phyloP scores from a whole-genome alignment of 768 basidiomycete species.

The Fomitopsis serialis region DNA sequence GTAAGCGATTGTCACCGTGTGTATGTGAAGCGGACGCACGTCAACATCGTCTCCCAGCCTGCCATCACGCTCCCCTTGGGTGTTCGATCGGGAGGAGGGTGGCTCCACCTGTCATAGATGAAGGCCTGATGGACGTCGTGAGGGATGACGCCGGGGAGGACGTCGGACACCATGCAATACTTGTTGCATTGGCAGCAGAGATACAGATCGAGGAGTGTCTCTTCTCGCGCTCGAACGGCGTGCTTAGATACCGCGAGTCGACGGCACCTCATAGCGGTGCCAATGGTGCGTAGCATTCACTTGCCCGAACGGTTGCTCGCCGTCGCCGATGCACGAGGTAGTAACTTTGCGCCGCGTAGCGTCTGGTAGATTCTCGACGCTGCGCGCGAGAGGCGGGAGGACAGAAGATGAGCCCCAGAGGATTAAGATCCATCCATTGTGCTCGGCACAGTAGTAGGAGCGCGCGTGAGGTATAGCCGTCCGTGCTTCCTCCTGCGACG shows the following conservation, averaged over 20 bases:
- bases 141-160: constrained; percentile 72
- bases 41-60: constrained; percentile 61
- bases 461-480: constrained; percentile 74
- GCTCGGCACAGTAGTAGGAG: constrained; percentile 77
- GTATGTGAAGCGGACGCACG: constrained; percentile 37
- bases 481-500: constrained; percentile 60
- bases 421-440: constrained; percentile 80
- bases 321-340: constrained; percentile 48
- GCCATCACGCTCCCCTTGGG: constrained; percentile 49
- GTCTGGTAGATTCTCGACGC: constrained; percentile 47
- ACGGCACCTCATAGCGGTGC: constrained; percentile 68
- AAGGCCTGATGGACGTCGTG: constrained; percentile 58
- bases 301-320: constrained; percentile 38
- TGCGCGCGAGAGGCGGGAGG: constrained; percentile 46
- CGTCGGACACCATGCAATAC: constrained; percentile 62
- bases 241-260: constrained; percentile 61
- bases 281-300: constrained; percentile 76
- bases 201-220: constrained; percentile 67
- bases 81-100: constrained; percentile 52
- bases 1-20: neutral
- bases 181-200: constrained; percentile 82
- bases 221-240: constrained; percentile 49
- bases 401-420: constrained; percentile 61
- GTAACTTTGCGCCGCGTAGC: constrained; percentile 42
- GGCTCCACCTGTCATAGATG: constrained; percentile 50